Evolutionary conservation across 768 basidiomycete species (phyloP).

Genomic region (Rhizopogon vesiculosus): DNA sequence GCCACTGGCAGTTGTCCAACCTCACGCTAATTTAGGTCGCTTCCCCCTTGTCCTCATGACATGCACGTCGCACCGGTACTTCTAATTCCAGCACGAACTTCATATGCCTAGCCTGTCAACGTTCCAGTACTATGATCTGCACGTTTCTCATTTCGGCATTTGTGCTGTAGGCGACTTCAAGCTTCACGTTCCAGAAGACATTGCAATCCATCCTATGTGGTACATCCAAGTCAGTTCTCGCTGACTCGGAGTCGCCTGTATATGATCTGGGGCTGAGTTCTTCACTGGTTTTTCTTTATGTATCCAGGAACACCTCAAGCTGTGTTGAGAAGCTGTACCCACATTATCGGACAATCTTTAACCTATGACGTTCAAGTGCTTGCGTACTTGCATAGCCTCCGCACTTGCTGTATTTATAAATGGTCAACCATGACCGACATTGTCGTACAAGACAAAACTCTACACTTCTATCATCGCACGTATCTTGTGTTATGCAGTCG

Average conservation of each 20-base stretch:
- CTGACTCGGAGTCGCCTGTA: background rate
- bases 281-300: background rate
- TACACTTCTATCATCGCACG: background rate
- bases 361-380: background rate
- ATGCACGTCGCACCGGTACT: no score
- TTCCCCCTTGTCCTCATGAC: no score
- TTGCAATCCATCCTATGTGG: background rate
- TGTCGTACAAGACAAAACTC: background rate
- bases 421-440: background rate
- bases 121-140: no score
- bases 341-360: background rate
- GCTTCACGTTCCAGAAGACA: background rate
- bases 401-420: background rate
- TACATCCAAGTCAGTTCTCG: background rate
- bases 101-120: no score
- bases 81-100: no score
- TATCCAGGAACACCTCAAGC: background rate
- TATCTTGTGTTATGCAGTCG: constrained; percentile 3
- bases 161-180: background rate
- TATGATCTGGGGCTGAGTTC: background rate
- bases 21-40: no score
- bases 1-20: no score
- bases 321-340: background rate
- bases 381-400: background rate
- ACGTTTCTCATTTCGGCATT: no score